These are phyloP conservation scores for Noccaea caerulescens DNA, from an alignment of 345 rosid species.

Conservation along the genomic window DNA sequence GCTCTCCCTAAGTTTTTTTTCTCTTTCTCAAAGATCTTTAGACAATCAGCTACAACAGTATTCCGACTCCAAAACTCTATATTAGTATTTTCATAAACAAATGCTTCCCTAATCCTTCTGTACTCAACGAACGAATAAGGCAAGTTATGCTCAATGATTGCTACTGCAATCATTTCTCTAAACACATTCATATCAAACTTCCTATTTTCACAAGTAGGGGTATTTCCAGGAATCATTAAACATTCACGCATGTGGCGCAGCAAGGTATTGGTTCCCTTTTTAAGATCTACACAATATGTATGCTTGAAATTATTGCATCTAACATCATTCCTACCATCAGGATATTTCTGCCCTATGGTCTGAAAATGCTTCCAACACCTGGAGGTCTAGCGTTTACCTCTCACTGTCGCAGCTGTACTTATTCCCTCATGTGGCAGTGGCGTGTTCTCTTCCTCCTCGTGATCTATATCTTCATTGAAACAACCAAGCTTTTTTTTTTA, in stretches of 20 bases:
- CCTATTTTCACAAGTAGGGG: neutral
- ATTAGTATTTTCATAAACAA: neutral
- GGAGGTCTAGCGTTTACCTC: too few relatives aligned
- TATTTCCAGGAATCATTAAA: neutral
- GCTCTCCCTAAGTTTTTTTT: too few relatives aligned
- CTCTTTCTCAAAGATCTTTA: neutral
- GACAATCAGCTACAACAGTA: neutral
- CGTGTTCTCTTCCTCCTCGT: neutral
- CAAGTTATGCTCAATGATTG: neutral
- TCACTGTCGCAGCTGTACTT: too few relatives aligned
- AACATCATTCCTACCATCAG: neutral
- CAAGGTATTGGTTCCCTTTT: neutral
- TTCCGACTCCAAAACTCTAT: neutral
- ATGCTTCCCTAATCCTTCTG: neutral
- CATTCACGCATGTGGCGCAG: neutral
- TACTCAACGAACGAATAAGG: neutral
- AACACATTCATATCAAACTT: neutral
- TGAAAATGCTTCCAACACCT: neutral
- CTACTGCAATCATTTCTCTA: neutral
- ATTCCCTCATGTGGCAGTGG: too few relatives aligned
- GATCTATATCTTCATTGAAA: neutral
- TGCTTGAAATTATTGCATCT: neutral
- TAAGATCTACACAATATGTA: too few relatives aligned
- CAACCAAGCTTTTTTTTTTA: too few relatives aligned
- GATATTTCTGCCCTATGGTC: neutral